A percentile compares a stretch with the other conserved stretches of the same genome.
These are phyloP conservation scores for Sporobolomyces phaffii DNA, from an alignment of 768 basidiomycete species.

Conservation along the genomic window DNA sequence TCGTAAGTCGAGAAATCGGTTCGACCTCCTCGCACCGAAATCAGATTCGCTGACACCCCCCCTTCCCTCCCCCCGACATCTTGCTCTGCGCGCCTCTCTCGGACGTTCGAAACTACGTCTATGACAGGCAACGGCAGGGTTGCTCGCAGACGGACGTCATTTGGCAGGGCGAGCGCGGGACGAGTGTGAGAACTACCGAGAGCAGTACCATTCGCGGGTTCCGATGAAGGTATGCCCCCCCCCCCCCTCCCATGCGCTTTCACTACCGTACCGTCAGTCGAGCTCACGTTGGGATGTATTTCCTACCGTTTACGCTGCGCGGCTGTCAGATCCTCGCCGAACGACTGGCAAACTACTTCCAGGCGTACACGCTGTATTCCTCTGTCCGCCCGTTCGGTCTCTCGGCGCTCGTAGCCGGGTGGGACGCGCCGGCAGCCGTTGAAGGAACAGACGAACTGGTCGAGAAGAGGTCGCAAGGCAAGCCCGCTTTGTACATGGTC, in stretches of 20 bases:
- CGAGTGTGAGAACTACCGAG: conserved; percentile 69
- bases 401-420: conserved; percentile 77
- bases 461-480: conserved; percentile 60
- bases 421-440: conserved; percentile 32
- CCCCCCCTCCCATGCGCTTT: background rate
- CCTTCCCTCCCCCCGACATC: background rate
- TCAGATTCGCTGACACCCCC: background rate
- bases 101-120: too few relatives aligned
- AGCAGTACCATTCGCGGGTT: conserved; percentile 65
- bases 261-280: background rate
- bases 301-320: conserved; percentile 31
- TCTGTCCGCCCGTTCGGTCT: conserved; percentile 96
- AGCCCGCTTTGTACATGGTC: conserved; percentile 78
- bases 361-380: conserved; percentile 94
- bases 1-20: conserved; percentile 53
- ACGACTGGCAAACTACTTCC: conserved; percentile 80
- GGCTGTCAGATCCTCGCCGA: conserved; percentile 57
- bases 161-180: conserved; percentile 75
- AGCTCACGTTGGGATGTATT: background rate
- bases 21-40: background rate
- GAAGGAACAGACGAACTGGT: conserved; percentile 47
- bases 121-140: conserved; percentile 79
- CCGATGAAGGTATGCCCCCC: conserved; percentile 63
- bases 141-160: conserved; percentile 87
- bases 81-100: background rate